These are phyloP conservation scores for Aegilops tauschii DNA, from an alignment of 176 grass and related monocot species.

Conservation along the genomic window DNA sequence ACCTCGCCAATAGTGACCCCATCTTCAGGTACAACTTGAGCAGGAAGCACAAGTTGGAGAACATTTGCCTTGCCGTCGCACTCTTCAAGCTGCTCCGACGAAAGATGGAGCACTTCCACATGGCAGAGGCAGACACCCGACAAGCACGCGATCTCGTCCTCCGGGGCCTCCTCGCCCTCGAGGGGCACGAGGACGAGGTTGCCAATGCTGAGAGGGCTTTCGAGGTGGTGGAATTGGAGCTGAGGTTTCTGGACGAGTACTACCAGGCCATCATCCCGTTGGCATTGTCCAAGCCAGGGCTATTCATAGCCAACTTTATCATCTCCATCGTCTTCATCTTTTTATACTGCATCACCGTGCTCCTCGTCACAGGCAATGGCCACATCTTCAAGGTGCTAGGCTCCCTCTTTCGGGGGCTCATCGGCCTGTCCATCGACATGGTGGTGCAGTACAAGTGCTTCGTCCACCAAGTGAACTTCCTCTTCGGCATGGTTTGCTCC, in stretches of 20 bases:
- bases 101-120: neutral
- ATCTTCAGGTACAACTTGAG: neutral
- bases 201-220: slow-evolving; percentile 2
- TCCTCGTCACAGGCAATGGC: slow-evolving; percentile 36
- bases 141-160: neutral
- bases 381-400: slow-evolving; percentile 14
- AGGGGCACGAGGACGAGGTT: neutral
- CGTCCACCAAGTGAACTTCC: neutral
- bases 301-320: slow-evolving; percentile 24
- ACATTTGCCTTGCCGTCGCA: slow-evolving; percentile 20
- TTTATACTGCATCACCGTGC: slow-evolving; percentile 7
- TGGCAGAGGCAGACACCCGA: neutral
- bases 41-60: slow-evolving; percentile 1
- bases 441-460: slow-evolving; percentile 33
- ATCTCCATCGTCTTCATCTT: slow-evolving; percentile 30
- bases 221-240: slow-evolving; percentile 28
- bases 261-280: slow-evolving; percentile 37
- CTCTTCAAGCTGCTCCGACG: slow-evolving; percentile 32
- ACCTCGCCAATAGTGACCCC: slow-evolving; percentile 1
- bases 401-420: neutral
- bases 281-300: neutral
- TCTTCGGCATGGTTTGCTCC: slow-evolving; percentile 17
- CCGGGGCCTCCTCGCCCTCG: neutral
- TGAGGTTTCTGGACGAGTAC: slow-evolving; percentile 28
- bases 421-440: slow-evolving; percentile 9